phyloP scores from a whole-genome alignment of 179 eudicot genomes.

The Actinidia arguta region DNA sequence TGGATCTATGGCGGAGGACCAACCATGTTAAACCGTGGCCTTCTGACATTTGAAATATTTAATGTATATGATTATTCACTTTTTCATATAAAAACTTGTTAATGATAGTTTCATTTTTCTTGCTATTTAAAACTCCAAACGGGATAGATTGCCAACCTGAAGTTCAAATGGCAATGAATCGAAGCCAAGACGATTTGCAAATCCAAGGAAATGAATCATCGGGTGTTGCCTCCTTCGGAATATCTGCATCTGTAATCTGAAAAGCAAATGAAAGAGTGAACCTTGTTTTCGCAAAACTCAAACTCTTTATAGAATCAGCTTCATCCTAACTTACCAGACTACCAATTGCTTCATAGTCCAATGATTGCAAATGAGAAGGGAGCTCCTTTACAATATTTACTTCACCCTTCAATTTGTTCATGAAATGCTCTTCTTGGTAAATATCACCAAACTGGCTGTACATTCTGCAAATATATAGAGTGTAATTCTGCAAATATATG shows the following conservation, averaged over 20 bases:
- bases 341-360: conserved; percentile 84
- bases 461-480: too few species aligned
- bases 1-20: too few species aligned
- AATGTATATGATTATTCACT: too few species aligned
- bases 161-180: conserved; percentile 80
- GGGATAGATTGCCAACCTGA: conserved; percentile 56
- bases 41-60: too few species aligned
- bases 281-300: background rate
- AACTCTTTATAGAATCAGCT: background rate
- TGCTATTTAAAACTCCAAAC: too few species aligned
- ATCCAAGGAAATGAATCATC: conserved; percentile 86
- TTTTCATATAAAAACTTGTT: too few species aligned
- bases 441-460: conserved; percentile 95
- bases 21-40: too few species aligned
- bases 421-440: conserved; percentile 84
- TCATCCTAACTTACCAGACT: conserved; percentile 61
- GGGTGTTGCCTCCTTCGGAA: conserved; percentile 85
- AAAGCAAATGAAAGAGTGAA: conserved; percentile 14
- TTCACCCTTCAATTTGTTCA: conserved; percentile 62
- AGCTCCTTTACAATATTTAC: conserved; percentile 76
- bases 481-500: too few species aligned
- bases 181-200: conserved; percentile 91
- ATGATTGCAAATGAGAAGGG: conserved; percentile 65
- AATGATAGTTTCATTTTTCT: too few species aligned
- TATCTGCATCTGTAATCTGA: conserved; percentile 90